Percentiles rank a stretch among this genome's conserved stretches.
Evolutionary conservation across 495 filamentous ascomycete species (phyloP).

Genomic region (Podospora sp.): DNA sequence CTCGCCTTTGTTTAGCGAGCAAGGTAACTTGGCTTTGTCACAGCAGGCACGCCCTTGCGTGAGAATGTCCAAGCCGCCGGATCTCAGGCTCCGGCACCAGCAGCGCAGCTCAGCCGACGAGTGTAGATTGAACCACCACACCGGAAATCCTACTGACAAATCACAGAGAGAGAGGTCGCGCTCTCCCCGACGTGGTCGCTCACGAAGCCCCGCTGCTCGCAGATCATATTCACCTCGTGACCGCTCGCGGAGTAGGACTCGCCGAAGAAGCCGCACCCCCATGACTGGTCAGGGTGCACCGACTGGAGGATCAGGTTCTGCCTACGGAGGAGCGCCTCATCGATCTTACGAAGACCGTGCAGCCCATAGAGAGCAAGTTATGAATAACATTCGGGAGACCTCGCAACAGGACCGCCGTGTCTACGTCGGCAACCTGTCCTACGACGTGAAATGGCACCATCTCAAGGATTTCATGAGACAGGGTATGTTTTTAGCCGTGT

Average conservation of each 20-base stretch:
- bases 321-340: slow-evolving; percentile 64
- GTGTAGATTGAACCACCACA: not conserved
- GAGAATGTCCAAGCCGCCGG: not conserved
- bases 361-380: slow-evolving; percentile 89
- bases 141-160: slow-evolving; percentile 39
- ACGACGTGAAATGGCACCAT: slow-evolving; percentile 99
- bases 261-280: slow-evolving; percentile 80
- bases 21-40: not conserved
- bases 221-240: slow-evolving; percentile 93
- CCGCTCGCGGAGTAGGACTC: slow-evolving; percentile 75
- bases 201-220: slow-evolving; percentile 60
- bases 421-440: slow-evolving; percentile 98
- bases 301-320: slow-evolving; percentile 61
- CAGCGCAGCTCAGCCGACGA: not conserved
- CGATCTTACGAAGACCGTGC: slow-evolving; percentile 82
- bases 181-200: slow-evolving; percentile 81
- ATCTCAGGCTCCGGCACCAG: not conserved
- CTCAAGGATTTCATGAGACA: slow-evolving; percentile 99
- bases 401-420: slow-evolving; percentile 98
- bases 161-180: slow-evolving; percentile 91
- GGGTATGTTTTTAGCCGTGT: slow-evolving; percentile 63
- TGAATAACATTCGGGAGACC: slow-evolving; percentile 86
- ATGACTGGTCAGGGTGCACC: slow-evolving; percentile 74
- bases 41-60: not conserved
- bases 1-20: not conserved